Evolutionary conservation across 306 rosid genomes (phyloP), one percentile per base, ranked within the genome.

Genomic region (Casuarina glauca): DNA sequence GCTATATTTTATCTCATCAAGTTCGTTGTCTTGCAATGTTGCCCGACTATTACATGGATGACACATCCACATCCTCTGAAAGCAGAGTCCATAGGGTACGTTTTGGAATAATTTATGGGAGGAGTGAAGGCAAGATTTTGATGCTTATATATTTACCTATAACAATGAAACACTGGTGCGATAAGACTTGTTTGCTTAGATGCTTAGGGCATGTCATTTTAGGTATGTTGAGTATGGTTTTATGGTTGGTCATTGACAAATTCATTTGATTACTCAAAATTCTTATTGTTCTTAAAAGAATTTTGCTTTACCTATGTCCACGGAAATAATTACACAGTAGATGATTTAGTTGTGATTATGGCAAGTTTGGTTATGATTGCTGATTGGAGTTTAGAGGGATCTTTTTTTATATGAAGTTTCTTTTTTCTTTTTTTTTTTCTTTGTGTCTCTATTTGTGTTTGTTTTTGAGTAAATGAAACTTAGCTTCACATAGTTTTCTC

Each of bases 1-100:
- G 88, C 52, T 66, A 82, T 51, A 78, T 85, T 68, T 82, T 93
- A 74, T 89, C 90, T 74, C 99, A 96, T 84, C 98, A 93, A 85
- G 90, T 96, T 58, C 58, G 89, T 54, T 89, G 88, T 79, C 92
- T 93, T 86, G 92, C 97, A 68, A 96, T 93, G 99, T 69, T 91
- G 88, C 91, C 91, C 2, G 93, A 93, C 91, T 88, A 80, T 74
- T 89, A 82, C 82, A 85, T 83, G 80, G 91, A 86, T 1, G 94
- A 83, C 69, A 79, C 82, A 9, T 79, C 81, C 78, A 81, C 82
- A 17, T 80, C 88, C 44, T 89, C 92, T 39, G 91, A 68, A 73
- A 68, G 52, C 20, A 81, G 13, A 15, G 50, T 49, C 71, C 13
- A 26, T n/a, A 66, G 38, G 71, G 49, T 13, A 66, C 4, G 50